Conservation (phyloP, 2,329 filamentous ascomycete genomes). For the Colletotrichum zoysiae region DNA sequence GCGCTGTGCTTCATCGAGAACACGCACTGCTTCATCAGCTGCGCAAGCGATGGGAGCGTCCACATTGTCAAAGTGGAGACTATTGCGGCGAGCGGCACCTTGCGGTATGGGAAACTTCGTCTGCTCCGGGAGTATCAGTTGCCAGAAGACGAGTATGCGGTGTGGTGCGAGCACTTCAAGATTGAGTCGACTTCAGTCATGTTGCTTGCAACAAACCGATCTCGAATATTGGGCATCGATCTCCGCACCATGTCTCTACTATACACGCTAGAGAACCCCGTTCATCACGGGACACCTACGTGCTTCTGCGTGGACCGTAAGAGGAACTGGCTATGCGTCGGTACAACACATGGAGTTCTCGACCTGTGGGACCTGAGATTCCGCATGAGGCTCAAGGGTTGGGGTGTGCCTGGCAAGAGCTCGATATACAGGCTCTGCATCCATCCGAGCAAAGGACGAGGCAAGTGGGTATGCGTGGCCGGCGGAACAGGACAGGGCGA, state of each 20-base stretch:
- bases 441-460: constrained; percentile 82
- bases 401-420: constrained; percentile 85
- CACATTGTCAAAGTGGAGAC: constrained; percentile 87
- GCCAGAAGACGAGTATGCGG: constrained; percentile 77
- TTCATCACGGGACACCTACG: constrained; percentile 91
- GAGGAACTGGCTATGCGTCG: constrained; percentile 90
- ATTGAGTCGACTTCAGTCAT: constrained; percentile 85
- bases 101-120: constrained; percentile 83
- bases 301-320: constrained; percentile 90
- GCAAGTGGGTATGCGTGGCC: constrained; percentile 88
- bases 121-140: constrained; percentile 86
- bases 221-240: constrained; percentile 86
- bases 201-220: constrained; percentile 87
- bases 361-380: constrained; percentile 98
- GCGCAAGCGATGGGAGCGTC: constrained; percentile 89
- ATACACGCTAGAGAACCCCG: constrained; percentile 85
- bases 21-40: constrained; percentile 93
- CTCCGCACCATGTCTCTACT: constrained; percentile 86
- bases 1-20: constrained; percentile 92
- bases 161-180: constrained; percentile 94
- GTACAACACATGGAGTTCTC: constrained; percentile 92
- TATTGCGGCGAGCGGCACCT: constrained; percentile 59
- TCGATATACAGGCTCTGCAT: constrained; percentile 84
- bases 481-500: constrained; percentile 90
- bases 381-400: constrained; percentile 85